phyloP scores from a whole-genome alignment of 306 rosid genomes.

The Chamaecrista fasciculata region DNA sequence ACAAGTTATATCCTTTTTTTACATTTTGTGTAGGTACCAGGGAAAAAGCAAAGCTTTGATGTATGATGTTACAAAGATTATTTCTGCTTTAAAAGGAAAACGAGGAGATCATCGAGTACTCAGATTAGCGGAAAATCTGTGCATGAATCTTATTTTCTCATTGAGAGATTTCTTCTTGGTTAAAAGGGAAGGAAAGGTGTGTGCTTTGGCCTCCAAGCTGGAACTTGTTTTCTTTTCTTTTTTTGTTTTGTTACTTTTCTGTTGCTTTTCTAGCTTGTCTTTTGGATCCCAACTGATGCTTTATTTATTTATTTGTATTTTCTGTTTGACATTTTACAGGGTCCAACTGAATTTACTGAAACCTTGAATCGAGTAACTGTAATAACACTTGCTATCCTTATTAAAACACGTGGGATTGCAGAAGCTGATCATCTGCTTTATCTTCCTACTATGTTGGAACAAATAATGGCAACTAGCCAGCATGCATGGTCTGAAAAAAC shows the following conservation, averaged over 20 bases:
- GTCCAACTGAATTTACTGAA: constrained; percentile 94
- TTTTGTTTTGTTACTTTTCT: not conserved
- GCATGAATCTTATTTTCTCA: constrained; percentile 91
- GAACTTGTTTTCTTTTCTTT: constrained; percentile 7
- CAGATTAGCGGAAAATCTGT: constrained; percentile 94
- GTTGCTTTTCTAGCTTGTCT: constrained; percentile 7
- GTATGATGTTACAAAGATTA: constrained; percentile 95
- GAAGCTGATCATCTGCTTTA: constrained; percentile 91
- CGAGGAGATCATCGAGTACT: constrained; percentile 95
- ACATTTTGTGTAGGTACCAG: constrained; percentile 65
- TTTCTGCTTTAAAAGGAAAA: constrained; percentile 78
- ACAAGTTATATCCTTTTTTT: constrained; percentile 22
- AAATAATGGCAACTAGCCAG: constrained; percentile 73
- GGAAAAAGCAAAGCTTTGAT: constrained; percentile 93
- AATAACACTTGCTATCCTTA: constrained; percentile 86
- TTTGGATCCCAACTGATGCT: constrained; percentile 16
- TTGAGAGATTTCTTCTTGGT: constrained; percentile 91
- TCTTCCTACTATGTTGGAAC: constrained; percentile 87
- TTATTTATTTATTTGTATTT: constrained; percentile 10
- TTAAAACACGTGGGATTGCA: constrained; percentile 96
- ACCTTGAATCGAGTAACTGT: constrained; percentile 82
- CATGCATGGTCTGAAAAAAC: constrained; percentile 98
- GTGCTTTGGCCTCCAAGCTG: constrained; percentile 36
- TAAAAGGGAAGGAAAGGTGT: constrained; percentile 95
- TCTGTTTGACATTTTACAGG: constrained; percentile 52